Percentiles rank a stretch among this genome's conserved stretches.
These are phyloP conservation scores for Multifurca ochricompacta DNA, from an alignment of 768 basidiomycete species.

Conservation along the genomic window DNA sequence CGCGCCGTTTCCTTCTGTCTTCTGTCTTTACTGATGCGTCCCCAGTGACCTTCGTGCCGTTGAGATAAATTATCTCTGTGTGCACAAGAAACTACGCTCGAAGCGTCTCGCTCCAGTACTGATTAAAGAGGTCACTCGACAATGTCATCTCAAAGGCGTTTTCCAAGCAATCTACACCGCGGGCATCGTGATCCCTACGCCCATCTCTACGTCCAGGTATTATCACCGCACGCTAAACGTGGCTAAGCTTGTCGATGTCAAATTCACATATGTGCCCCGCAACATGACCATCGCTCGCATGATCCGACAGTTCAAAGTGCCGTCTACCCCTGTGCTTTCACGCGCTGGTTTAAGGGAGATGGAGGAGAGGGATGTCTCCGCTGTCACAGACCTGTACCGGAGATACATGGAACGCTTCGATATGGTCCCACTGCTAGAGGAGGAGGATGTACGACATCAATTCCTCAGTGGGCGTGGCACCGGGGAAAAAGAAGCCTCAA, in stretches of 20 bases:
- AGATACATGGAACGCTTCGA: constrained; percentile 83
- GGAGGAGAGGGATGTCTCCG: constrained; percentile 65
- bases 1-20: neutral
- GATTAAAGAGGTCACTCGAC: constrained; percentile 95
- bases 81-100: constrained; percentile 94
- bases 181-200: constrained; percentile 89
- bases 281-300: constrained; percentile 88
- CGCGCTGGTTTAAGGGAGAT: constrained; percentile 76
- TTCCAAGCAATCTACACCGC: constrained; percentile 98
- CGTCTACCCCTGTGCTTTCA: constrained; percentile 38
- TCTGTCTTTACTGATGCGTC: constrained; percentile 9
- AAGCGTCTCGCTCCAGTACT: constrained; percentile 93
- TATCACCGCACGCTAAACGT: constrained; percentile 89
- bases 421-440: constrained; percentile 63
- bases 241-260: constrained; percentile 82
- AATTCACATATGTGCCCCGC: constrained; percentile 82
- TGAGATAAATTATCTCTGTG: constrained; percentile 96
- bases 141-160: constrained; percentile 79
- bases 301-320: constrained; percentile 66
- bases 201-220: constrained; percentile 86
- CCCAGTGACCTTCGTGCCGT: constrained; percentile 58
- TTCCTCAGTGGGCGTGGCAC: constrained; percentile 78
- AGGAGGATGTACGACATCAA: constrained; percentile 80
- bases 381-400: constrained; percentile 61
- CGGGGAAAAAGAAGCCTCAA: constrained; percentile 39